These are phyloP conservation scores for Guyanaporus albipodus DNA, from an alignment of 768 basidiomycete genomes.

Conservation along the genomic window DNA sequence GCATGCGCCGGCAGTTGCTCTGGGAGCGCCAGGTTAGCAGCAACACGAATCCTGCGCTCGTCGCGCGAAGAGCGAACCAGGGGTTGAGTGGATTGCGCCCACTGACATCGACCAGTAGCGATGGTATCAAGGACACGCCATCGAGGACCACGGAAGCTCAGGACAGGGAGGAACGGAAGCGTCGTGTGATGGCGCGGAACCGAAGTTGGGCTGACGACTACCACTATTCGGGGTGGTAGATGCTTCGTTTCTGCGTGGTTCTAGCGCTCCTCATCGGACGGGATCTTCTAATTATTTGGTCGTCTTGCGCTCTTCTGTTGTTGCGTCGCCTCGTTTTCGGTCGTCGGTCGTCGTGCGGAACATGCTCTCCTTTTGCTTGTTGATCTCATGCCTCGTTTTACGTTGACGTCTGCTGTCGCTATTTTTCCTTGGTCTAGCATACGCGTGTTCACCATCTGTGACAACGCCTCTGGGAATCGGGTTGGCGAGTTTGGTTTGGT, in stretches of 20 bases:
- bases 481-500: slow-evolving; percentile 17
- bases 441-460: slow-evolving; percentile 7
- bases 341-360: slow-evolving; percentile 15
- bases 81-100: slow-evolving; percentile 32
- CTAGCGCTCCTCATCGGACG: slow-evolving; percentile 14
- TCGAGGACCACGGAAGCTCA: slow-evolving; percentile 23
- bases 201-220: slow-evolving; percentile 68
- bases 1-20: slow-evolving; percentile 71
- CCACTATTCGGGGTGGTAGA: slow-evolving; percentile 62
- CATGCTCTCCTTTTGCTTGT: slow-evolving; percentile 21
- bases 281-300: slow-evolving; percentile 24
- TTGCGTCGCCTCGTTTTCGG: slow-evolving; percentile 15
- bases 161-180: slow-evolving; percentile 40
- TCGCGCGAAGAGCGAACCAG: slow-evolving; percentile 28
- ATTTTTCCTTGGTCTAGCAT: slow-evolving; percentile 17
- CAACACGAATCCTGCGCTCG: slow-evolving; percentile 42
- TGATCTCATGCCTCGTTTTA: slow-evolving; percentile 6
- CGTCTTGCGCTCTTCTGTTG: slow-evolving; percentile 19
- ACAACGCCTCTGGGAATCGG: slow-evolving; percentile 8
- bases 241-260: neutral
- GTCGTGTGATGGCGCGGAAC: slow-evolving; percentile 52
- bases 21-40: slow-evolving; percentile 73
- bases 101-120: slow-evolving; percentile 29
- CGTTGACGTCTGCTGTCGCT: slow-evolving; percentile 12
- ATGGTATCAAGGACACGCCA: slow-evolving; percentile 12